Evolutionary conservation across 495 filamentous ascomycete genomes (phyloP).

Genomic region (Penicillium taxi): DNA sequence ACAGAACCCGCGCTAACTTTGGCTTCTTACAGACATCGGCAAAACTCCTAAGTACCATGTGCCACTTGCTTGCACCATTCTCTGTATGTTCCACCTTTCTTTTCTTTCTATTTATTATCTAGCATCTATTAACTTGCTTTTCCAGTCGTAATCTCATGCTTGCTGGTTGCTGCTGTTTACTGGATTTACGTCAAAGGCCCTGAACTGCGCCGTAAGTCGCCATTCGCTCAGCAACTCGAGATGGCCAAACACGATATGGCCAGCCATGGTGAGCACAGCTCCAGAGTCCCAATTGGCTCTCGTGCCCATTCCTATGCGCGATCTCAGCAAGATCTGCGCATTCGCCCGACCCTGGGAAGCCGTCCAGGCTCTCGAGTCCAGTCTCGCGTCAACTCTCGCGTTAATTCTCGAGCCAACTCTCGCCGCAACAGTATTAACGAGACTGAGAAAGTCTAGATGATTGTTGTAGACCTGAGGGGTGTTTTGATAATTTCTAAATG

Average conservation of each 20-base stretch:
- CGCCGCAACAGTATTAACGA: slow-evolving; percentile 34
- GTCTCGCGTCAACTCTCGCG: slow-evolving; percentile 30
- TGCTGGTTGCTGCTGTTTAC: slow-evolving; percentile 67
- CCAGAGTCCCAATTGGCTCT: slow-evolving; percentile 31
- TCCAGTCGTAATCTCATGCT: slow-evolving; percentile 51
- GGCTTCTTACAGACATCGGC: slow-evolving; percentile 50
- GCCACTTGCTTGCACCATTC: slow-evolving; percentile 63
- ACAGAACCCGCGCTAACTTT: slow-evolving; percentile 1
- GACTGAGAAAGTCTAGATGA: too few species aligned
- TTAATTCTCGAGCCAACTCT: slow-evolving; percentile 26
- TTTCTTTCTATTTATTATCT: neutral
- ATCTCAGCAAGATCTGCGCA: slow-evolving; percentile 43
- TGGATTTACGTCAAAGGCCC: slow-evolving; percentile 73
- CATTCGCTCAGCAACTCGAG: slow-evolving; percentile 65
- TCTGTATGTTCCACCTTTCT: slow-evolving; percentile 34
- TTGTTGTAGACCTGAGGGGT: too few species aligned
- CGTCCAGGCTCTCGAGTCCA: slow-evolving; percentile 30
- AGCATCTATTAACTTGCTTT: neutral
- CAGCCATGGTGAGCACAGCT: slow-evolving; percentile 32
- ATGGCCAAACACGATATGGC: slow-evolving; percentile 39
- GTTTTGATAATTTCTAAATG: too few species aligned
- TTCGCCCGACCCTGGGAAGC: slow-evolving; percentile 39
- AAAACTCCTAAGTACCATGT: slow-evolving; percentile 51
- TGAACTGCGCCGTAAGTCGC: slow-evolving; percentile 55
- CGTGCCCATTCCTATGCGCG: slow-evolving; percentile 40